phyloP scores from a whole-genome alignment of 331 rosid species.

The Arachis monticola region DNA sequence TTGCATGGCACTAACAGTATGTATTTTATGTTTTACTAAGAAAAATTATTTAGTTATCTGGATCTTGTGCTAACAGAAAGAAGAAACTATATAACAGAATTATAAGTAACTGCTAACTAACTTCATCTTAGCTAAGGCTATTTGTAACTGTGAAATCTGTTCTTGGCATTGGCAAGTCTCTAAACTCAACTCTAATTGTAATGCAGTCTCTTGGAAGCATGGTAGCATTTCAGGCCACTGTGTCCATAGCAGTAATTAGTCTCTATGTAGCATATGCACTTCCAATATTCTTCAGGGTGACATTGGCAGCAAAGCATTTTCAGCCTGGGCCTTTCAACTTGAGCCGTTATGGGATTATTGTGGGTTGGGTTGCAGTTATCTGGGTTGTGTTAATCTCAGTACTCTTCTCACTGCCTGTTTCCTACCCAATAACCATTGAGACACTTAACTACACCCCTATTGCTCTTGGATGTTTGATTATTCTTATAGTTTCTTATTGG shows the following conservation, averaged over 20 bases:
- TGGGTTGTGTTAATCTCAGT: constrained; percentile 79
- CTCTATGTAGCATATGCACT: constrained; percentile 81
- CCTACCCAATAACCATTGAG: constrained; percentile 70
- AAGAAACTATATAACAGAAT: too few relatives aligned
- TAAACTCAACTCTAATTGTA: constrained; percentile 29
- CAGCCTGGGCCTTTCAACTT: constrained; percentile 79
- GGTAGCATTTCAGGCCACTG: constrained; percentile 92
- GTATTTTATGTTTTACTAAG: background rate
- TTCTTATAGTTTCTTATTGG: constrained; percentile 67
- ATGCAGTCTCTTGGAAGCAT: constrained; percentile 91
- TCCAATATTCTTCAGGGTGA: constrained; percentile 93
- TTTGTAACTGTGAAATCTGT: too few relatives aligned
- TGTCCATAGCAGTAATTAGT: constrained; percentile 75
- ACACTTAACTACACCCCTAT: constrained; percentile 88
- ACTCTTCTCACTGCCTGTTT: constrained; percentile 78
- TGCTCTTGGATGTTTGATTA: constrained; percentile 72
- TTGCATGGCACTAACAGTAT: constrained; percentile 88
- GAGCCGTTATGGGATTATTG: constrained; percentile 62
- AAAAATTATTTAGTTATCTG: too few relatives aligned
- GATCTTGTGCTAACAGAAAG: too few relatives aligned
- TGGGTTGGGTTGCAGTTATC: constrained; percentile 80
- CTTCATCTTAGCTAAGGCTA: too few relatives aligned
- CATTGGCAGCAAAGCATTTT: constrained; percentile 70
- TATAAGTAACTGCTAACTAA: too few relatives aligned
- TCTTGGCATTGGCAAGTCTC: background rate